Conservation (phyloP, 371 early-diverging fungal species). For the Fennellomyces sp. region DNA sequence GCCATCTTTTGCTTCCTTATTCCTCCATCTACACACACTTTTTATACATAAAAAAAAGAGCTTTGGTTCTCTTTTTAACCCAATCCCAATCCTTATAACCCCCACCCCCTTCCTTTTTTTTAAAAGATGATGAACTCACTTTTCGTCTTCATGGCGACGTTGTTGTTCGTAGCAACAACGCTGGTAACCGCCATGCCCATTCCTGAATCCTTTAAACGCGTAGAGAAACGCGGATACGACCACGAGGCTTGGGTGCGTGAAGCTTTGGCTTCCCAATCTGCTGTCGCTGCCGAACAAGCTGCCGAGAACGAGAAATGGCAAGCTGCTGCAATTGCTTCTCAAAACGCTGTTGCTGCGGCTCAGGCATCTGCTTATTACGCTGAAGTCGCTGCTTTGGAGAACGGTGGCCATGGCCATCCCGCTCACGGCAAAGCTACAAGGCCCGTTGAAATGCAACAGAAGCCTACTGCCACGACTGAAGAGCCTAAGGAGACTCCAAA, state of each 20-base stretch:
- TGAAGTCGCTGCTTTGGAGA: constrained; percentile 3
- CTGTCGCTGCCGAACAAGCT: neutral
- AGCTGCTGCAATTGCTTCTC: neutral
- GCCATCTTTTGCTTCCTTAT: constrained; percentile 13
- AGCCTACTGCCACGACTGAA: neutral
- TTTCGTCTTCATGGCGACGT: constrained; percentile 16
- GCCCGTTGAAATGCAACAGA: neutral
- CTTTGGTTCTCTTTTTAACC: no score
- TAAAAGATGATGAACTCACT: constrained; percentile 6
- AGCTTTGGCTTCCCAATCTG: neutral
- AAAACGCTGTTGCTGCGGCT: constrained; percentile 3
- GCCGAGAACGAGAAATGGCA: neutral
- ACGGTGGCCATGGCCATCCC: constrained; percentile 4
- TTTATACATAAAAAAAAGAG: constrained; percentile 10
- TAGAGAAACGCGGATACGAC: neutral
- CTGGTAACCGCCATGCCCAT: constrained; percentile 20
- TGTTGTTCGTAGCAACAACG: constrained; percentile 8
- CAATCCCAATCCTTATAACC: neutral
- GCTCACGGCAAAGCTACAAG: neutral
- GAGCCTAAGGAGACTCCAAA: neutral
- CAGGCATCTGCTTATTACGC: neutral
- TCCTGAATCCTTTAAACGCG: constrained; percentile 16
- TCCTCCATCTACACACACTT: no score
- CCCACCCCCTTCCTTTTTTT: constrained; percentile 15
- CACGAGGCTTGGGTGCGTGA: neutral